Base-by-base conservation (phyloP, 2,329 filamentous ascomycete species). In the Colletotrichum sidae region DNA sequence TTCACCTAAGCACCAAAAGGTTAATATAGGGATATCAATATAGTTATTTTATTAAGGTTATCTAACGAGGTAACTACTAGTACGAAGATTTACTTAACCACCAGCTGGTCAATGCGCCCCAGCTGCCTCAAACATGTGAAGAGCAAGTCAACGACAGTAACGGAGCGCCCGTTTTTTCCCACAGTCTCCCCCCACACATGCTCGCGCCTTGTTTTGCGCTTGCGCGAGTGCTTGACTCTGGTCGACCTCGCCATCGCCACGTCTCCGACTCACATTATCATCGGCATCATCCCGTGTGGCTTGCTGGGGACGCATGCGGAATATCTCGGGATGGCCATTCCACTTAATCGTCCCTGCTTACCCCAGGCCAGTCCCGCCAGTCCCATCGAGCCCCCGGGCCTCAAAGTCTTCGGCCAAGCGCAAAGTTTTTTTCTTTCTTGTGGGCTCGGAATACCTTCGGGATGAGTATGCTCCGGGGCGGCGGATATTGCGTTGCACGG, bases 401-500 rank as follows among this genome's bases (percentile, higher is more conserved):
- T 51, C 35, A 17, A 17, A 17, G 17, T 17, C 60, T 46, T 46
- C 33, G 46, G 46, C 59, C 59, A 62, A 51, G 54, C 35, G 55
- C 46, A 58, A 15, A 13, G 37, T 46, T 10, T 17, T 45, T 51
- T 34, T 17, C 44, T 45, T 46, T 45, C 15, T 54, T 41, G 44
- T 34, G 33, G 13, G 17, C 42, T 65, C 58, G 62, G 62, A 65
- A 56, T 56, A 61, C 62, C 58, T 47, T 62, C 62, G 62, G 58
- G 57, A 65, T 62, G 46, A 61, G 58, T 46, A 42, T 62, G 17
- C 42, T 25, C 57, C 51, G 45, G 45, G 25, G 39, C 39, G 42
- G 60, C 54, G 34, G 35, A 10, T 17, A 47, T 4, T 17, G 55
- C 39, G 51, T 34, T 60, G 39, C 12, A 61, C 41, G 51, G 47